These are phyloP conservation scores for Ramularia endophylla DNA, from an alignment of 2,329 filamentous ascomycete genomes.

Conservation along the genomic window DNA sequence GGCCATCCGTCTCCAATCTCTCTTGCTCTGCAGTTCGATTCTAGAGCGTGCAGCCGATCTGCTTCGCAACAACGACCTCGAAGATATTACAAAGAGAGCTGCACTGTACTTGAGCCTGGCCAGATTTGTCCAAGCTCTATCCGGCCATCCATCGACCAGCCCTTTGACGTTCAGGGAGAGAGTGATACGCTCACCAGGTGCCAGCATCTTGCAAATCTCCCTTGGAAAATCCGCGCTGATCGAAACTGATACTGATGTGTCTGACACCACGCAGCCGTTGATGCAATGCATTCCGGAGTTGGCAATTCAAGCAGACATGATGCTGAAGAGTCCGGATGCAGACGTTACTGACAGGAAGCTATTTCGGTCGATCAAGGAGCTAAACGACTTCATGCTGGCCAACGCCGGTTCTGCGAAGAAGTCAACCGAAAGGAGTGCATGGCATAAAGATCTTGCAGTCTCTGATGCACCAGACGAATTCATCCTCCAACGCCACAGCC, in stretches of 20 bases:
- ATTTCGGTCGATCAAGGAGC: slow-evolving; percentile 7
- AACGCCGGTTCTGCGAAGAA: slow-evolving; percentile 1
- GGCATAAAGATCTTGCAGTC: slow-evolving; percentile 32
- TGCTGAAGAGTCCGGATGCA: slow-evolving; percentile 21
- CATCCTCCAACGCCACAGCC: slow-evolving; percentile 30
- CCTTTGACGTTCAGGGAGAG: slow-evolving; percentile 32
- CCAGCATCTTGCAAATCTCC: slow-evolving; percentile 35
- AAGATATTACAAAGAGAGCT: slow-evolving; percentile 31
- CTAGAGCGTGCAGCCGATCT: slow-evolving; percentile 35
- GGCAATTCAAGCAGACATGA: slow-evolving; percentile 28
- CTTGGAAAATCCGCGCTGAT: slow-evolving; percentile 17
- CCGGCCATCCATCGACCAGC: slow-evolving; percentile 27
- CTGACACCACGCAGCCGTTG: slow-evolving; percentile 25
- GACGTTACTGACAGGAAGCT: slow-evolving; percentile 20
- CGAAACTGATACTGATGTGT: slow-evolving; percentile 11
- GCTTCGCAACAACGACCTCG: slow-evolving; percentile 37
- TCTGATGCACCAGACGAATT: slow-evolving; percentile 32
- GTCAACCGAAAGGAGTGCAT: slow-evolving; percentile 12
- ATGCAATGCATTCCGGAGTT: slow-evolving; percentile 30
- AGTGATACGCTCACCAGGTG: slow-evolving; percentile 28
- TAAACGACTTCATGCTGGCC: slow-evolving; percentile 6
- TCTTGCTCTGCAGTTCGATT: slow-evolving; percentile 34
- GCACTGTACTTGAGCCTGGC: slow-evolving; percentile 37
- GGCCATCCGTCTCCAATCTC: slow-evolving; percentile 20
- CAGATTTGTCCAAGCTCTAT: slow-evolving; percentile 35